Evolutionary conservation across 768 basidiomycete genomes (phyloP), one percentile per base, ranked within the genome.

Genomic region (Mycena latifolia): DNA sequence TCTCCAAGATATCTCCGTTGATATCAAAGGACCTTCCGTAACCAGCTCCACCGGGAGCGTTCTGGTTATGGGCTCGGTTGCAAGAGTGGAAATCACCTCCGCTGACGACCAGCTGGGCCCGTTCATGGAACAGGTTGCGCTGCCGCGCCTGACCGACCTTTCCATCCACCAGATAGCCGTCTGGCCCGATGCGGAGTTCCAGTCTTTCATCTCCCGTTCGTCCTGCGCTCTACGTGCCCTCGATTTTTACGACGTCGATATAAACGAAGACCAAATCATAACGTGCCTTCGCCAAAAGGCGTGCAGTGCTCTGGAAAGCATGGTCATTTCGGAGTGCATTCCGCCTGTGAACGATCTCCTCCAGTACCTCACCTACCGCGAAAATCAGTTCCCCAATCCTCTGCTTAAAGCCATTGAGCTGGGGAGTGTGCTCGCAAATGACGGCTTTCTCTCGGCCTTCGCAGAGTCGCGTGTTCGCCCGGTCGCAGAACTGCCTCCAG

Each of bases 131-230:
- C 65, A 58, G 43, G 33, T 57, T 24, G 43, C 27, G 27, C 22
- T 62, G 12, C 66, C 66, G 20, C n/a, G 24, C 20, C 50, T 67
- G 18, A 41, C 2, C 3, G 18, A 63, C n/a, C 9, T 63, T 6
- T 11, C 12, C 18, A 31, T 67, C 5, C 43, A 48, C 27, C 50
- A 55, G 25, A 59, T 67, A 28, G 17, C 0, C 22, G 11, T 24
- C 11, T 67, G 66, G 66, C 61, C 66, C 11, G 56, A 15, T 7
- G 43, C 50, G 7, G 25, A 48, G 10, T 58, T 67, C 37, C 17
- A n/a, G 2, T 56, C 61, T 12, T 63, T 63, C 55, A 48, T 67
- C 45, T 58, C 52, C n/a, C 66, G 66, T 9, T 67, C 66, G 17
- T 37, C 61, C n/a, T 67, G 66, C 28, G 51, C 15, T 31, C 43